Evolutionary conservation across 768 basidiomycete genomes (phyloP), one percentile per base, ranked within the genome.

Genomic region (Cystoderma amianthinum): DNA sequence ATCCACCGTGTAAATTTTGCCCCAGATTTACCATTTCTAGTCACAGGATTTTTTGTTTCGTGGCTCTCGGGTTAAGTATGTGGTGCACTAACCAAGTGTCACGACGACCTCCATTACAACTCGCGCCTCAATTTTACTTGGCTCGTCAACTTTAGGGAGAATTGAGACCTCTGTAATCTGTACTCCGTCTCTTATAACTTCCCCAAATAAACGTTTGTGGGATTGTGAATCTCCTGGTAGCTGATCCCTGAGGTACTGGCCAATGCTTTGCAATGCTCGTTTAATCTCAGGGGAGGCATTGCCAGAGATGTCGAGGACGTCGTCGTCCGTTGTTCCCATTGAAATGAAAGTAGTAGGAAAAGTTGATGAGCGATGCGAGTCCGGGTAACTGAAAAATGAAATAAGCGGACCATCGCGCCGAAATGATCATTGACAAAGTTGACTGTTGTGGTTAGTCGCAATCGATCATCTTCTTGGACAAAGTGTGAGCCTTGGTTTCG

Each of bases 1-100:
- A 80, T 15, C 68, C 76, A 19, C 78, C 78, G 36, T 81, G 79
- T 1, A 80, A 48, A 32, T 54, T 64, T n/a, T 65, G 65, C 3
- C 36, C 47, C 15, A 59, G 63, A 44, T 79, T 79, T 6, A 79
- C 38, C 76, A 80, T 79, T 45, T 80, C 78, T 80, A 38, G 1
- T 15, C 3, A 16, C 20, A 37, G 28, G n/a, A n/a, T n/a, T n/a
- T n/a, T n/a, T n/a, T n/a, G n/a, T n/a, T n/a, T n/a, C n/a, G n/a
- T n/a, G n/a, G n/a, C n/a, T n/a, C n/a, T n/a, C n/a, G n/a, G n/a
- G n/a, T n/a, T n/a, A n/a, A n/a, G n/a, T n/a, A n/a, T n/a, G n/a
- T n/a, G n/a, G n/a, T n/a, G n/a, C n/a, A n/a, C n/a, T n/a, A n/a
- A n/a, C n/a, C n/a, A n/a, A n/a, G n/a, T n/a, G n/a, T n/a, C n/a